These are phyloP conservation scores for Tetracladium maxilliforme DNA, from an alignment of 2,329 filamentous ascomycete genomes.

Conservation along the genomic window DNA sequence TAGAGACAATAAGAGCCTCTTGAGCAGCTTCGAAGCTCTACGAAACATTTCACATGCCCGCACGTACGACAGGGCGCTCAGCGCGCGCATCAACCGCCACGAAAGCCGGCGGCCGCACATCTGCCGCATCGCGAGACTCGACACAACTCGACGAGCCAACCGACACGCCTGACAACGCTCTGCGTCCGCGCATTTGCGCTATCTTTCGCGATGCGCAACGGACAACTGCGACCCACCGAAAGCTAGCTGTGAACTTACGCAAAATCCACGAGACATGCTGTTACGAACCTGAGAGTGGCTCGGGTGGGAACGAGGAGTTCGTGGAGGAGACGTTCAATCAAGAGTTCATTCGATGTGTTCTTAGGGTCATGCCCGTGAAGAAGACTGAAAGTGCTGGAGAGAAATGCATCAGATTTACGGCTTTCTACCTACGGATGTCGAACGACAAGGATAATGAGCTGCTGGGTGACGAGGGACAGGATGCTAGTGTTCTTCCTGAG, in stretches of 20 bases:
- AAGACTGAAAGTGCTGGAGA: slow-evolving; percentile 86
- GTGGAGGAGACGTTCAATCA: slow-evolving; percentile 77
- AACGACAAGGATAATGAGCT: slow-evolving; percentile 58
- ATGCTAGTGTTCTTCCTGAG: slow-evolving; percentile 59
- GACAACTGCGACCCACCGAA: slow-evolving; percentile 79
- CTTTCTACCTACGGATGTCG: slow-evolving; percentile 67
- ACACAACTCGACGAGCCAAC: slow-evolving; percentile 38
- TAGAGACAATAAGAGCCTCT: too few relatives aligned
- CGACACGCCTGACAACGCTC: slow-evolving; percentile 53
- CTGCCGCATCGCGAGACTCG: slow-evolving; percentile 22
- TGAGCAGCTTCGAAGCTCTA: too few relatives aligned
- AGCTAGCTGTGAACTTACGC: slow-evolving; percentile 72
- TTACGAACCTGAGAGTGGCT: slow-evolving; percentile 40
- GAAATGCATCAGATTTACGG: slow-evolving; percentile 70
- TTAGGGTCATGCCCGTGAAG: slow-evolving; percentile 74
- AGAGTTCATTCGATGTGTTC: slow-evolving; percentile 70
- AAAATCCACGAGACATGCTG: slow-evolving; percentile 83
- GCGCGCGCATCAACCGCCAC: slow-evolving; percentile 19
- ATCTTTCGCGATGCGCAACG: slow-evolving; percentile 75
- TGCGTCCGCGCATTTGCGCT: slow-evolving; percentile 60
- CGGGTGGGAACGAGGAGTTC: slow-evolving; percentile 45
- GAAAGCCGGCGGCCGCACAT: slow-evolving; percentile 23
- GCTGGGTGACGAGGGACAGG: slow-evolving; percentile 47
- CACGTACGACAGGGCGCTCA: slow-evolving; percentile 22
- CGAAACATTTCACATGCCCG: too few relatives aligned